Percentiles rank a stretch among this genome's conserved stretches.
phyloP scores from a whole-genome alignment of 768 basidiomycete species.

The Mycena albidolilacea region DNA sequence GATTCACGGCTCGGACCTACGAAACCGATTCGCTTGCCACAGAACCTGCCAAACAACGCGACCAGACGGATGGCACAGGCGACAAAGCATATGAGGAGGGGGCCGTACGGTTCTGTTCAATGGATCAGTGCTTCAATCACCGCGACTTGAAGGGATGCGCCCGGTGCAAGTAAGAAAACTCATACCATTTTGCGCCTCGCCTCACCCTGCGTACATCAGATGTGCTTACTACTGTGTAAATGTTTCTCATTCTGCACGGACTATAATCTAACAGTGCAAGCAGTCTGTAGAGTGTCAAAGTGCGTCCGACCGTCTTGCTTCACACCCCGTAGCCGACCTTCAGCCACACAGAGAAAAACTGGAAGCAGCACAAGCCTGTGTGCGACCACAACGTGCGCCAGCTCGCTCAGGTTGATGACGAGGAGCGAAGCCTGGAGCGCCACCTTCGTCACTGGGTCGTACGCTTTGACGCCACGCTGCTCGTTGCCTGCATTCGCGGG shows the following conservation, averaged over 20 bases:
- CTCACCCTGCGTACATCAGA: not conserved
- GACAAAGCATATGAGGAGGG: slow-evolving; percentile 12
- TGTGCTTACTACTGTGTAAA: slow-evolving; percentile 1
- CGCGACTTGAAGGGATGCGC: slow-evolving; percentile 8
- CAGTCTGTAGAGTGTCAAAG: slow-evolving; percentile 24
- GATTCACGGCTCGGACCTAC: too few species aligned
- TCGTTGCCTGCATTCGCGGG: slow-evolving; percentile 17
- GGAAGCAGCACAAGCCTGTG: slow-evolving; percentile 29
- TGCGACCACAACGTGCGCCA: slow-evolving; percentile 11
- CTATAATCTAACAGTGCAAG: not conserved
- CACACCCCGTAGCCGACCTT: too few species aligned
- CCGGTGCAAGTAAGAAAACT: not conserved
- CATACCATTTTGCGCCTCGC: not conserved
- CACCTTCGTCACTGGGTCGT: slow-evolving; percentile 21
- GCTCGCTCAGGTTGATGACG: not conserved
- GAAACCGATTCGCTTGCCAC: not conserved
- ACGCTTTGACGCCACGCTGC: slow-evolving; percentile 21
- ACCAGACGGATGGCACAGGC: slow-evolving; percentile 16
- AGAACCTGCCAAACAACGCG: slow-evolving; percentile 6
- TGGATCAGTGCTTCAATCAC: slow-evolving; percentile 18
- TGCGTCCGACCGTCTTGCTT: not conserved
- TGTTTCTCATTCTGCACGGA: not conserved
- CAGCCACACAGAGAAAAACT: slow-evolving; percentile 7
- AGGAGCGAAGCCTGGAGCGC: slow-evolving; percentile 8
- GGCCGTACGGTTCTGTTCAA: slow-evolving; percentile 6